Evolutionary conservation across 768 basidiomycete species (phyloP), one percentile per base, ranked within the genome.

Genomic region (Hypholoma sublateritium): DNA sequence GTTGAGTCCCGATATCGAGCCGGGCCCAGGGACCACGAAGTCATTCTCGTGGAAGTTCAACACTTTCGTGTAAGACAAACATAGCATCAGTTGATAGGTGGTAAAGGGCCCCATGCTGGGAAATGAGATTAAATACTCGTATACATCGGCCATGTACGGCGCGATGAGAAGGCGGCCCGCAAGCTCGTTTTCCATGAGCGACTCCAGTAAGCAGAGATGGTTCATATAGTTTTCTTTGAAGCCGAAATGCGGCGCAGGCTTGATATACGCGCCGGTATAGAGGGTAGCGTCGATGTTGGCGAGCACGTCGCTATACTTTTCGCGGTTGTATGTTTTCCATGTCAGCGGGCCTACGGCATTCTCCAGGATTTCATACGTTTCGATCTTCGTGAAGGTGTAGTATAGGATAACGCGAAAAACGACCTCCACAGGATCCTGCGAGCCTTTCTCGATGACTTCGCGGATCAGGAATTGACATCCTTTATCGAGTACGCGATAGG

Each of bases 51-150:
- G 82, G 63, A 85, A 91, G 63, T 85, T 79, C 55, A 89, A 66
- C 28, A 84, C 66, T 4, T 70, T 61, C 13, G 83, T 78, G 67
- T 88, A 88, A 9, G 82, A 80, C 21, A 88, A 72, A 57, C 80
- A 80, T 48, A 86, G 69, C 48, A 87, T 69, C 36, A 87, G 81
- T 67, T 93, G 91, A 66, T 84, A 89, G 0, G 85, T 78, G 35
- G 80, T 84, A 68, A 93, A 93, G 28, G 80, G 79, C n/a, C 86
- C 90, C 81, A 91, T 83, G 61, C 87, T 80, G 0, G 84, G 89
- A 62, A 82, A 90, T 2, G 79, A 74, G 22, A 74, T 70, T 22
- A 91, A 62, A 55, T 75, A 79, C 46, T 85, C 83, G 62, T 80
- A 90, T 21, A 88, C 77, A 59, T 93, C 86, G 19, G 77, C 81